Base-by-base conservation (phyloP, 495 filamentous ascomycete species). In the Alectoria sarmentosa region DNA sequence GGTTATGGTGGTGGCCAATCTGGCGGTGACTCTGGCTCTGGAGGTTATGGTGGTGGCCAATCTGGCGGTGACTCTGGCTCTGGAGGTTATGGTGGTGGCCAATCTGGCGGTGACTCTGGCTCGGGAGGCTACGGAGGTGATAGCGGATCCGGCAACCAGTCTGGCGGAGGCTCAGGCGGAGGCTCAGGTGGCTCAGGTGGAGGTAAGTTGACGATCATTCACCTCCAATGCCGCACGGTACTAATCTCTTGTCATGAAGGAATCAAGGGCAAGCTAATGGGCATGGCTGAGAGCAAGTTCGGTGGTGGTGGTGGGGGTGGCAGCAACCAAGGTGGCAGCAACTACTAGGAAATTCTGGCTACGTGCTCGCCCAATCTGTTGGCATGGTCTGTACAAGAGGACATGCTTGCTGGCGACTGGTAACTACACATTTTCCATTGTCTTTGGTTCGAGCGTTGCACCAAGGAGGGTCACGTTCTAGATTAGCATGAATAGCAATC, bases 61-160 rank as follows among this genome's bases (percentile, higher is more conserved):
- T 57, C 48, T n/a, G 66, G 69, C 58, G 58, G 65, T 41, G 67
- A 66, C 41, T 63, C 44, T 37, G 65, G 65, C 34, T 28, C 56
- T 19, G 66, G 56, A 42, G 61, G 69, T 21, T 69, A 66, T 0
- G 46, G 58, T 19, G 66, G 66, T 62, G 37, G 67, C 46, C 57
- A 46, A 32, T 58, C 62, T 19, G 66, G 65, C 28, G 54, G 63
- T 61, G 48, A 64, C 60, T 67, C 65, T 48, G 68, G 67, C 58
- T 69, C 70, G 23, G 69, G 69, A 44, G 65, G 58, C 52, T 65
- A 69, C 52, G 66, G 67, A 26, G 58, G 80, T 79, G 70, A 75
- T 23, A 14, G 67, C 46, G 67, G 69, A 23, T 52, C 48, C 0
- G 48, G 48, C 4, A 46, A 23, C 44, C n/a, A 46, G 19, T n/a